Base-by-base conservation (phyloP, 1,139 yeast species). In the Yamadazyma dendronema region DNA sequence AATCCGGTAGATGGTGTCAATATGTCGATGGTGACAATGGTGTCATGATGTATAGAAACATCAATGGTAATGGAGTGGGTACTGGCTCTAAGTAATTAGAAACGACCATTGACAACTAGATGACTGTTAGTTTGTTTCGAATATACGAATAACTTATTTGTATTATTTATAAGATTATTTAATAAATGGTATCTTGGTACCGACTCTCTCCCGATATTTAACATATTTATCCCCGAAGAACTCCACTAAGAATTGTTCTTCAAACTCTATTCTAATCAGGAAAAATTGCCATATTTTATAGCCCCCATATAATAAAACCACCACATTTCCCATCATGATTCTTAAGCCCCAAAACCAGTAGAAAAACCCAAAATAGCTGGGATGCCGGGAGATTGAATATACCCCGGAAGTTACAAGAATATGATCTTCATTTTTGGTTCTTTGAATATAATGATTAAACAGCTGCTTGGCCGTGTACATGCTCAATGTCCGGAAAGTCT, bases 301-400 rank as follows among this genome's bases (percentile, higher is more conserved):
- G 3, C 53, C 54, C 2, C 73, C 74, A 4, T 51, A 45, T 0
- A 41, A 35, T 10, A 62, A 43, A 3, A 60, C 43, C 1, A 66
- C 31, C 29, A 56, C 39, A 58, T 89, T 92, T 34, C 79, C 64
- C 41, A 90, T 60, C 46, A 83, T 53, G 36, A 90, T 28, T 56
- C 92, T 95, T 2, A 89, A 71, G 0, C 97, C 97, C 3, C 90
- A 52, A 19, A 94, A 92, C 97, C 97, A 94, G 77, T 88, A 81
- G 54, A 82, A 90, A 57, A 85, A 92, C 1, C 97, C 98, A 39
- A 81, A 75, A 60, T 92, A 92, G 35, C 95, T 83, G 9, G 98
- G 98, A 57, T 92, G 98, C 42, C 98, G 72, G 8, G 77, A 62
- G 14, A 62, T 46, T 1, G 67, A 43, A 59, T 92, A 92, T 3